Percentiles rank a stretch among this genome's conserved stretches.
phyloP scores from a whole-genome alignment of 257 asterid species.

The Plantago elongata region DNA sequence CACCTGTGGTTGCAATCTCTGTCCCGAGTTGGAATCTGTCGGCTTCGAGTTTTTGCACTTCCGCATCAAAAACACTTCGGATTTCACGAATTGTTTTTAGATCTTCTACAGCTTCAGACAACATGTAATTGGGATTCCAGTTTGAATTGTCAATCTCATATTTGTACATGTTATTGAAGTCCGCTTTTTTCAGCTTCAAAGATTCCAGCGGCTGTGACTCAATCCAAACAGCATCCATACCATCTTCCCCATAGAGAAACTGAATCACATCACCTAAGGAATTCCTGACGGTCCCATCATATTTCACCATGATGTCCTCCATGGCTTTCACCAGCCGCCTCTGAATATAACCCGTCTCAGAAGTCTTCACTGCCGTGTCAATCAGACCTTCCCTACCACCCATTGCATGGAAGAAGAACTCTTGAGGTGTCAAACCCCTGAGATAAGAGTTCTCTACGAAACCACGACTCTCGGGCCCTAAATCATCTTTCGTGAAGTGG shows the following conservation, averaged over 20 bases:
- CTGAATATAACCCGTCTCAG: conserved; percentile 98
- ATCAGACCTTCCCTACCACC: conserved; percentile 99
- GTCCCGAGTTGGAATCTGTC: conserved; percentile 91
- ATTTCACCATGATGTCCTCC: conserved; percentile 99
- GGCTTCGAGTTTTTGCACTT: conserved; percentile 86
- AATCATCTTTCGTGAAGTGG: conserved; percentile 89
- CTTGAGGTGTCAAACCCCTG: conserved; percentile 95
- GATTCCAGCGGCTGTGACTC: conserved; percentile 93
- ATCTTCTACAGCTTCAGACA: conserved; percentile 87
- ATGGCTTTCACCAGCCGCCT: conserved; percentile 97
- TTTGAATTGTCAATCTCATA: conserved; percentile 76
- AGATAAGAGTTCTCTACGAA: conserved; percentile 98
- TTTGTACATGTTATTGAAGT: conserved; percentile 61
- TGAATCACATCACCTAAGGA: conserved; percentile 97
- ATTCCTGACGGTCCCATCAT: conserved; percentile 97
- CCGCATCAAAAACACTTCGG: conserved; percentile 97
- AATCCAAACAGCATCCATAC: conserved; percentile 99
- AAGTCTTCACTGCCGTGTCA: conserved; percentile 98
- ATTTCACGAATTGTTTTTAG: conserved; percentile 81
- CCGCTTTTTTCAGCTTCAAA: conserved; percentile 68
- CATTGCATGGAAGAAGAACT: conserved; percentile 99
- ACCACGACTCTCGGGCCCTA: conserved; percentile 99
- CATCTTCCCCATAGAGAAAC: conserved; percentile 98
- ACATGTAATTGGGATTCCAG: conserved; percentile 91
- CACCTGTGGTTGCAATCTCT: conserved; percentile 91